Base-by-base conservation (phyloP, 352 stramenopile species). In the Globisporangium apiculatum region DNA sequence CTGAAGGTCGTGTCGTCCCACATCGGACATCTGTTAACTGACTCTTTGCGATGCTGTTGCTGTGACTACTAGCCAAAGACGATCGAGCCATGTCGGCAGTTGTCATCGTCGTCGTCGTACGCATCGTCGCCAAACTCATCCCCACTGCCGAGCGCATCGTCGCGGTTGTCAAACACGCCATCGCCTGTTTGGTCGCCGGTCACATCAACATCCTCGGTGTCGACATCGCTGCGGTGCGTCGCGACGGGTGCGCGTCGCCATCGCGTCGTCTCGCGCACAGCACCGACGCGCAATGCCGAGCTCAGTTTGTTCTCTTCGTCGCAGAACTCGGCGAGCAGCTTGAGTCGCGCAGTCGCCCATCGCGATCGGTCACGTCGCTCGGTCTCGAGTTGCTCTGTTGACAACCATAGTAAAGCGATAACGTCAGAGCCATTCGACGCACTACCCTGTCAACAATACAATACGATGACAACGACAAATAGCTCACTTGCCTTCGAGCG, bases 221-320 rank as follows among this genome's bases (percentile, higher is more conserved):
- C 52, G 5, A 4, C 18, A 51, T 48, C 42, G 38, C 48, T 42
- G 36, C n/a, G 57, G 31, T 48, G 24, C 36, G 38, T 51, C 47
- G 45, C n/a, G 55, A 14, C 47, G 50, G 41, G 45, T 24, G 24
- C 24, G 24, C 24, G 24, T 31, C 24, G 24, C 24, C 24, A 31
- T 31, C 24, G 24, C 24, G 24, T 31, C 24, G 24, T 31, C 24
- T 51, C 48, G 43, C 38, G 9, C 37, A 7, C 38, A 8, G 4
- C 51, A 1, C 24, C 35, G 31, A 57, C 61, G n/a, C 46, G 64
- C 7, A 79, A 53, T 42, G 62, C 62, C 11, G 65, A 74, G 45
- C 62, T 72, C 55, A 91, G 63, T 51, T 87, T 89, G 72, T 71
- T 87, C 55, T 89, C 82, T 72, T 89, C 82, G 53, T 91, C 82